phyloP scores from a whole-genome alignment of 148 eudicot species.

The Rhododendron simsii region DNA sequence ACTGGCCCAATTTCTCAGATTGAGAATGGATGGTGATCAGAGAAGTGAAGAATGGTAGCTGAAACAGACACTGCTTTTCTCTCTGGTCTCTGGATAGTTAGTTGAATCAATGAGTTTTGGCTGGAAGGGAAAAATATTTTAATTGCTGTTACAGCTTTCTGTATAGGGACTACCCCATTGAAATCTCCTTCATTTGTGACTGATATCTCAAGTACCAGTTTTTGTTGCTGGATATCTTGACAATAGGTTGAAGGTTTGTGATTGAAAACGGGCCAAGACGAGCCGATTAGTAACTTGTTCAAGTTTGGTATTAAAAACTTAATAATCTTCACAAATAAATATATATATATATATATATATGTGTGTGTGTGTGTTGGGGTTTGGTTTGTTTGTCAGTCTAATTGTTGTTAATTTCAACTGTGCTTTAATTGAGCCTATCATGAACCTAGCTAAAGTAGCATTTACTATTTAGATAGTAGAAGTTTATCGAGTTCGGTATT shows the following conservation, averaged over 20 bases:
- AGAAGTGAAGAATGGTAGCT: constrained; percentile 11
- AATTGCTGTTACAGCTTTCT: not conserved
- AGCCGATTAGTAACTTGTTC: not conserved
- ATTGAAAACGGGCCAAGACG: not conserved
- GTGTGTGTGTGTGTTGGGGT: too few relatives aligned
- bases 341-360: too few relatives aligned
- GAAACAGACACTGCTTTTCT: not conserved
- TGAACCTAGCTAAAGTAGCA: not conserved
- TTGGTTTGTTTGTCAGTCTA: not conserved
- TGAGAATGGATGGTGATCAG: constrained; percentile 11
- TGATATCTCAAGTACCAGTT: too few relatives aligned
- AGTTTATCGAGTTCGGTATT: not conserved
- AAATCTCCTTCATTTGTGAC: not conserved
- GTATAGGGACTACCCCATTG: not conserved
- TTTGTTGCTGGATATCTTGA: not conserved
- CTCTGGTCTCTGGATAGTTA: not conserved
- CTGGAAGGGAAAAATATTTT: not conserved
- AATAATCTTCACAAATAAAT: not conserved
- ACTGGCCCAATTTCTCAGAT: not conserved
- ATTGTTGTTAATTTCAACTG: not conserved
- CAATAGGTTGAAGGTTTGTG: not conserved
- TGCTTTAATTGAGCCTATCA: not conserved
- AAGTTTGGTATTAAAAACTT: not conserved
- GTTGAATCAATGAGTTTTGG: constrained; percentile 1
- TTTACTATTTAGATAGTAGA: not conserved